Evolutionary conservation across 2,329 filamentous ascomycete genomes (phyloP), one percentile per base, ranked within the genome.

Genomic region (Sordariomycetes sp.): DNA sequence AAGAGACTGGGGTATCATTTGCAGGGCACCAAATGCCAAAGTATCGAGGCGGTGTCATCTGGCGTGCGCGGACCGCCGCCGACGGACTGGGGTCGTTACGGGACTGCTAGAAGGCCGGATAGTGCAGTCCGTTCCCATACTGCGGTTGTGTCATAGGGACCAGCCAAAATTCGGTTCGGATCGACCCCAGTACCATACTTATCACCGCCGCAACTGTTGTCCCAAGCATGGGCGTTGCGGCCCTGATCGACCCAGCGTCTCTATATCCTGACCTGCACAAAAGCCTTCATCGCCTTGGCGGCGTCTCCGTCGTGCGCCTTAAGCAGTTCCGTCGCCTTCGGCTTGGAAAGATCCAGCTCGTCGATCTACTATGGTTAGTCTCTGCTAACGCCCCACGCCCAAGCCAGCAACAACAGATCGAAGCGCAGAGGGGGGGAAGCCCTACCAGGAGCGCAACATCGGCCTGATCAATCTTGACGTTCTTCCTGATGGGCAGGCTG

Each of bases 251-350:
- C 37, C 14, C 18, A 10, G 37, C 46, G n/a, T 50, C 14, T 16
- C 46, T 57, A 57, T 53, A 52, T 20, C 28, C 48, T 57, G 22
- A 52, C 24, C 48, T 57, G 55, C 22, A 74, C 62, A 61, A 67
- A 90, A 0, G 83, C 82, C 60, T 72, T 78, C 76, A 93, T 80
- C 1, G 88, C 88, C 69, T 81, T 78, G 46, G 86, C 77, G 1
- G 80, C 81, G 66, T 90, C 79, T 2, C 88, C 89, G 55, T 90
- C 87, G 65, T 91, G 77, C 5, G 79, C 76, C 69, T 85, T 86
- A 5, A 94, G 76, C 55, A 93, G 70, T 61, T 93, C 89, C 1
- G 86, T 91, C 1, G 87, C 89, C 70, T 86, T 90, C 2, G 74
- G 64, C 70, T 89, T 91, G 1, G 81, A 72, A 40, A 93, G 68